Evolutionary conservation across 495 filamentous ascomycete genomes (phyloP), one percentile per base, ranked within the genome.

Genomic region (Penicillium subrubescens): DNA sequence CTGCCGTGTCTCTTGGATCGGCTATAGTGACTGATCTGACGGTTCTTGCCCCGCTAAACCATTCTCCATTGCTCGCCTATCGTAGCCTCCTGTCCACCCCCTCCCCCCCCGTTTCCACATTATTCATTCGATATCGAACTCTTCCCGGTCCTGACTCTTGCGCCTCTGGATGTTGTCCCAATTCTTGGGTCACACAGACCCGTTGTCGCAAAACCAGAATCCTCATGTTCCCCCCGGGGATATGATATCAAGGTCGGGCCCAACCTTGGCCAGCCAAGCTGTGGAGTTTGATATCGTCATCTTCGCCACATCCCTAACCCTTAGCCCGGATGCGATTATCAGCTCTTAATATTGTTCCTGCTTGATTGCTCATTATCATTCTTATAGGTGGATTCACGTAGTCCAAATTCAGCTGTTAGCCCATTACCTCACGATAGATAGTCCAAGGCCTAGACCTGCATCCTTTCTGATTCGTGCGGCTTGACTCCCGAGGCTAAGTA

Each of bases 201-300:
- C 25, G 21, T 52, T 48, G 23, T 25, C 48, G 4, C 5, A 52
- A 52, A 52, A 52, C 48, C 25, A 31, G 48, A 17, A 27, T 51
- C 7, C 11, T 8, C 48, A 29, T 29, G 25, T 19, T 48, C 21
- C 25, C 25, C 44, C 11, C 2, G 23, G 12, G n/a, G 7, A 23
- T 48, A 48, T 52, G 48, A 31, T 17, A 53, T 43, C 59, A 61
- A 53, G 59, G 8, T 60, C 25, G 25, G 25, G 25, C 27, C 31
- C 27, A 8, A 48, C 57, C 59, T 61, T 61, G 59, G 44, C 34
- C 44, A 35, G 19, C 46, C 46, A 50, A 19, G 15, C n/a, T 35
- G 53, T 56, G 53, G 53, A 56, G 58, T 51, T n/a, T n/a, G 8
- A 61, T 53, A 53, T 61, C 59, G 59, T 54, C 59, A 54, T 61